A percentile compares a stretch with the other conserved stretches of the same genome.
phyloP scores from a whole-genome alignment of 208 protist species.

The Spongospora subterranea region DNA sequence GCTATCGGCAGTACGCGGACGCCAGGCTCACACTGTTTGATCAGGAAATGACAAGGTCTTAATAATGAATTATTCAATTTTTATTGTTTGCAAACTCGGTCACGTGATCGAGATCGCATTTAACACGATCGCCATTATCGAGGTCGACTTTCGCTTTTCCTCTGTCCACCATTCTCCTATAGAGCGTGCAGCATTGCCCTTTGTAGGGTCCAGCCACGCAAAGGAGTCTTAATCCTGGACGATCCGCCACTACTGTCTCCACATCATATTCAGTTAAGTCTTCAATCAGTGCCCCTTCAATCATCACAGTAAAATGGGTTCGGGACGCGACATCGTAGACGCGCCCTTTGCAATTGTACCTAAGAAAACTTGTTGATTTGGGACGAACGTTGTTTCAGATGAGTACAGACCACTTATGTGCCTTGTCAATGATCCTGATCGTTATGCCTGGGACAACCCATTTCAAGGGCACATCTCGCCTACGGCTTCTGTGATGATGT shows the following conservation, averaged over 20 bases:
- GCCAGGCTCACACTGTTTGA: slow-evolving; percentile 29
- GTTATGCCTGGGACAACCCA: slow-evolving; percentile 8
- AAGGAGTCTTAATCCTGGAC: neutral
- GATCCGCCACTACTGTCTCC: slow-evolving; percentile 9
- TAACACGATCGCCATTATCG: neutral
- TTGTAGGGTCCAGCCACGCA: neutral
- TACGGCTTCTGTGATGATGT: neutral
- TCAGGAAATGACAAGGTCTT: neutral
- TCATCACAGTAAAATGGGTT: neutral
- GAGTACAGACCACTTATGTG: no score
- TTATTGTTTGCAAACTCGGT: neutral
- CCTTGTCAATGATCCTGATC: neutral
- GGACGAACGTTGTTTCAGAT: no score
- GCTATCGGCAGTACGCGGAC: slow-evolving; percentile 15
- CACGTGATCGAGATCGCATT: neutral
- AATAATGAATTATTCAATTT: no score
- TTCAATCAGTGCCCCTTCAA: neutral
- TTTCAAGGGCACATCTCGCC: neutral
- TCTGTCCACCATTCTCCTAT: neutral
- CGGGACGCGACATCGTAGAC: neutral
- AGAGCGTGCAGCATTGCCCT: neutral
- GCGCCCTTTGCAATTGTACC: slow-evolving; percentile 48
- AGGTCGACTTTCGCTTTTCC: neutral
- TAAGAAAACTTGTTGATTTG: no score
- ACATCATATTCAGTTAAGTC: slow-evolving; percentile 5